Conservation (phyloP, 2,329 filamentous ascomycete species). For the Ambrosiella xylebori region DNA sequence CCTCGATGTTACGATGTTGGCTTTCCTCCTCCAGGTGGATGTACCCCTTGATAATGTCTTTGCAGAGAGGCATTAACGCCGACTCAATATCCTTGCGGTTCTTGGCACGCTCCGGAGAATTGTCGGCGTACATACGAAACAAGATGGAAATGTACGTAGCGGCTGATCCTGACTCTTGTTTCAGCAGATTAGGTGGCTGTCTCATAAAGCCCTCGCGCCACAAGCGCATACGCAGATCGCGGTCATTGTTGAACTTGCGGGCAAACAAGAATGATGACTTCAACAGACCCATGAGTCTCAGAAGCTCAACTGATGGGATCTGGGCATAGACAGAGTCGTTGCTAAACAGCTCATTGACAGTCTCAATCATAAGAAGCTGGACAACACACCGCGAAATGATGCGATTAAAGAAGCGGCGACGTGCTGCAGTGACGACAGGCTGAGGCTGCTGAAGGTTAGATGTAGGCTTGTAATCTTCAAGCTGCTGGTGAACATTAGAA, state of each 20-base stretch:
- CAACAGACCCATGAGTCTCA: conserved; percentile 81
- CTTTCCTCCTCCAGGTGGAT: conserved; percentile 82
- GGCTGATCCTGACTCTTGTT: conserved; percentile 86
- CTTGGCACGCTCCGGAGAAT: conserved; percentile 61
- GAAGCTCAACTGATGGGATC: conserved; percentile 76
- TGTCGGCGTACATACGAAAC: conserved; percentile 93
- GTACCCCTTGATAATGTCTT: conserved; percentile 80
- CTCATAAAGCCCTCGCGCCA: conserved; percentile 99
- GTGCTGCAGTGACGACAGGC: conserved; percentile 78
- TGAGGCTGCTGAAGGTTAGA: conserved; percentile 69
- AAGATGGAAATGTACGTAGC: conserved; percentile 92
- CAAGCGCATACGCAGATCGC: conserved; percentile 80
- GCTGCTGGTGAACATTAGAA: conserved; percentile 11
- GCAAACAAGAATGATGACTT: conserved; percentile 97
- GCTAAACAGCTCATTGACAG: conserved; percentile 94
- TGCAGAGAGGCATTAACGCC: conserved; percentile 84
- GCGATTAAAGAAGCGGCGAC: conserved; percentile 91
- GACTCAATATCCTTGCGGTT: conserved; percentile 72
- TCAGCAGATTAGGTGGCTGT: conserved; percentile 90
- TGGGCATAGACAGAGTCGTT: conserved; percentile 89
- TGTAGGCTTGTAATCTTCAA: conserved; percentile 79
- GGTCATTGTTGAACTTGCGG: conserved; percentile 93
- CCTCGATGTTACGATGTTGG: conserved; percentile 90
- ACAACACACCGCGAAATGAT: conserved; percentile 98
- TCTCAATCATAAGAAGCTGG: conserved; percentile 97